A percentile compares a stretch with the other conserved stretches of the same genome.
Evolutionary conservation across 2,329 filamentous ascomycete species (phyloP).

Genomic region (Cladosporium halotolerans): DNA sequence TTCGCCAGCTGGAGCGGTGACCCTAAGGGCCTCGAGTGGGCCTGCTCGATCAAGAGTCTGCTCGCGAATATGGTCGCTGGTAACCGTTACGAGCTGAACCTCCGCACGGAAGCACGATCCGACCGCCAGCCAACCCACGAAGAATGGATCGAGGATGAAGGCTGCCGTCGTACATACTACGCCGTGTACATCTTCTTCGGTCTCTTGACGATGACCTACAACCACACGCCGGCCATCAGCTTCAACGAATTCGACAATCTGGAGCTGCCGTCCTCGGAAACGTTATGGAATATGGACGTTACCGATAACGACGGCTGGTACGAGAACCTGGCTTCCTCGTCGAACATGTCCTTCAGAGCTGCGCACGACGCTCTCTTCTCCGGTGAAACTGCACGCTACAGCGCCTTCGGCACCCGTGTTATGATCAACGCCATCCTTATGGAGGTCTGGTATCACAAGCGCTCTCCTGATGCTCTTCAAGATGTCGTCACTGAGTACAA

Average conservation of each 20-base stretch:
- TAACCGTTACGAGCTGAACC: conserved; percentile 91
- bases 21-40: conserved; percentile 95
- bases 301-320: conserved; percentile 77
- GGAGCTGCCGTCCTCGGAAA: conserved; percentile 87
- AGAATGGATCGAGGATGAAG: conserved; percentile 96
- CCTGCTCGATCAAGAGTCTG: conserved; percentile 96
- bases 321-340: conserved; percentile 65
- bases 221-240: conserved; percentile 94
- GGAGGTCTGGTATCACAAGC: conserved; percentile 98
- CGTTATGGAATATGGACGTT: conserved; percentile 81
- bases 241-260: conserved; percentile 97
- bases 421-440: conserved; percentile 99
- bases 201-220: conserved; percentile 88
- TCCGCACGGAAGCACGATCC: conserved; percentile 81
- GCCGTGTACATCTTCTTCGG: conserved; percentile 99
- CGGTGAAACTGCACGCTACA: conserved; percentile 84
- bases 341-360: conserved; percentile 80
- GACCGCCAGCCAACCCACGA: conserved; percentile 67
- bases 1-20: conserved; percentile 99
- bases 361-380: conserved; percentile 95
- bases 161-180: conserved; percentile 93
- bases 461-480: conserved; percentile 92
- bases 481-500: conserved; percentile 98
- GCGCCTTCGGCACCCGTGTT: conserved; percentile 90
- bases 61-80: conserved; percentile 98